Evolutionary conservation across 441 rosid genomes (phyloP).

Genomic region (Syzygium malaccense): DNA sequence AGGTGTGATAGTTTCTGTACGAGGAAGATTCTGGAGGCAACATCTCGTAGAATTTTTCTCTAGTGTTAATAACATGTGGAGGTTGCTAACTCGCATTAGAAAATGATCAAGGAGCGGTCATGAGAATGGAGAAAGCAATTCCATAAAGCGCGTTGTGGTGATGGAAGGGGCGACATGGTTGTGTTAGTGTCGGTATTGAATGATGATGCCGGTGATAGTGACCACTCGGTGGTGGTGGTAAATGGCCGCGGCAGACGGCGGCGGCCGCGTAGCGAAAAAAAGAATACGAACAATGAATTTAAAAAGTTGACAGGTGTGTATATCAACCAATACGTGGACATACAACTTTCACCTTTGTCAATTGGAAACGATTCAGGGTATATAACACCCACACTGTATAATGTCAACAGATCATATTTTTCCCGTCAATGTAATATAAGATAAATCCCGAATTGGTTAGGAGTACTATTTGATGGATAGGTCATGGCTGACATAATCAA

Average conservation of each 20-base stretch:
- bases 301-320: neutral
- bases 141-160: neutral
- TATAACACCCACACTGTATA: too few relatives aligned
- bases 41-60: neutral
- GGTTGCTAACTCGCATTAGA: neutral
- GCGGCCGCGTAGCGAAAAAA: neutral
- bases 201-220: neutral
- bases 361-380: too few relatives aligned
- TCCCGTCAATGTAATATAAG: too few relatives aligned
- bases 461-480: neutral
- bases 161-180: neutral
- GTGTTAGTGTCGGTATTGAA: neutral
- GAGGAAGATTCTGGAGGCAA: neutral
- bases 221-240: neutral
- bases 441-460: neutral
- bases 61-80: neutral
- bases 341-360: neutral
- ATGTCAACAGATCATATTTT: too few relatives aligned
- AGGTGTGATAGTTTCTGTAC: too few relatives aligned
- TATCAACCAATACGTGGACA: neutral
- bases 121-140: neutral
- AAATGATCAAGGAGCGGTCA: neutral
- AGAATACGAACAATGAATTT: neutral
- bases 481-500: neutral
- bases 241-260: fast-evolving